Evolutionary conservation across 2,329 filamentous ascomycete species (phyloP), one percentile per base, ranked within the genome.

Genomic region (Apiospora pterosperma): DNA sequence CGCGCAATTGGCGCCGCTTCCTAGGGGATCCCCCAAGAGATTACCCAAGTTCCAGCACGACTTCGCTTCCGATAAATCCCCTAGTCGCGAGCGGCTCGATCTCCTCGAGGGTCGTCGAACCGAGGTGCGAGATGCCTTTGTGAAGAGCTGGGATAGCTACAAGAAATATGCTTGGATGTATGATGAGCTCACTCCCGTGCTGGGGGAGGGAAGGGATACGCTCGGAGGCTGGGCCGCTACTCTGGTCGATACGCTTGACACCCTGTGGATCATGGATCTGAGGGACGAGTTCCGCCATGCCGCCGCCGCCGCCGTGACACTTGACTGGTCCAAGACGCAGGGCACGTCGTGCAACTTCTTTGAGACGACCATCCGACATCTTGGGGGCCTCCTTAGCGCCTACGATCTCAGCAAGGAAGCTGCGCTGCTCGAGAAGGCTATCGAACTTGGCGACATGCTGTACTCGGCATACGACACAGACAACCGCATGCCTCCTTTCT

Each of bases 181-280:
- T 60, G 89, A 92, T 72, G 89, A 76, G 62, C 65, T 75, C 16
- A 62, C 67, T 65, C 74, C 74, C 19, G 70, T 76, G 41, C 72
- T 72, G 1, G 74, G 73, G 8, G 64, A 65, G 21, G 72, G 72
- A 16, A 65, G 67, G 14, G 70, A 76, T 21, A 69, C 65, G 5
- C 73, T 76, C 36, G 74, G 73, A 2, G 73, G 73, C 36, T 87
- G 85, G 81, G 85, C 80, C 0, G 87, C 86, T 3, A 88, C 86
- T 0, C 73, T 89, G 60, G 82, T 90, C 28, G 88, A 90, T 70
- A 76, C 81, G 0, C 78, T 90, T 62, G 87, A 89, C 66, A 88
- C 86, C 0, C 80, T 90, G 3, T 85, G 82, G 79, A 88, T 90
- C 52, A 88, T 89, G 86, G 86, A 76, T 8, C 74, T 89, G 59